Base-by-base conservation (phyloP, 176 grass and related monocot species). In the Triticum turgidum region DNA sequence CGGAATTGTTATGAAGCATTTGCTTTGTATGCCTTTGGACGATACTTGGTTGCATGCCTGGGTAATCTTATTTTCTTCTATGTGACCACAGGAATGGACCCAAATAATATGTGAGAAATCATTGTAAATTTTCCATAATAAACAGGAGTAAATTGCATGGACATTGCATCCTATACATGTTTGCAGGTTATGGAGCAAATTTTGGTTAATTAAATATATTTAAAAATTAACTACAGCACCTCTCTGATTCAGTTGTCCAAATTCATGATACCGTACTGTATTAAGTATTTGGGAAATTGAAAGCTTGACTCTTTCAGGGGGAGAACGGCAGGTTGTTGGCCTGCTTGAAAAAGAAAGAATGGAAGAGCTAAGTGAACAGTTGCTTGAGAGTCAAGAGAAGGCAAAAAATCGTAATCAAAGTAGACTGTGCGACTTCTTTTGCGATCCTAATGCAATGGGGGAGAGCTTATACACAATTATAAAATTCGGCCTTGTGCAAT, bases 1-100 rank as follows among this genome's bases (percentile, higher is more conserved):
- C 59, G 93, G 64, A 98, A 94, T 68, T 98, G 96, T 49, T 98
- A 95, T 8, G 96, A 98, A 85, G 96, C 96, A 80, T 98, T 95
- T 90, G 93, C 96, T 22, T 41, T 95, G 32, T 98, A 98, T 88
- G 75, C 93, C 71, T 98, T 98, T 65, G 93, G 89, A 58, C 69
- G 91, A 72, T 95, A 95, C 92, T 80, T 98, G 86, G 90, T 95
- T 14, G 93, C 93, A 76, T 98, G 96, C 82, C 84, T 95, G 12
- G 96, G 96, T 95, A 89, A 92, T 73, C 42, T 11, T 80, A 67
- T 3, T 27, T 81, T 35, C n/a, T 22, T 73, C 1, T 68, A 22
- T 77, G 11, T 39, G 14, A n/a, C 10, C 33, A 44, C 25, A 54
- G 14, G n/a, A 85, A 73, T 70, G 8, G 21, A 8, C 10, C 27